Conservation (phyloP, 1,284 basidiomycete genomes). For the Coniferiporia sulphurascens region DNA sequence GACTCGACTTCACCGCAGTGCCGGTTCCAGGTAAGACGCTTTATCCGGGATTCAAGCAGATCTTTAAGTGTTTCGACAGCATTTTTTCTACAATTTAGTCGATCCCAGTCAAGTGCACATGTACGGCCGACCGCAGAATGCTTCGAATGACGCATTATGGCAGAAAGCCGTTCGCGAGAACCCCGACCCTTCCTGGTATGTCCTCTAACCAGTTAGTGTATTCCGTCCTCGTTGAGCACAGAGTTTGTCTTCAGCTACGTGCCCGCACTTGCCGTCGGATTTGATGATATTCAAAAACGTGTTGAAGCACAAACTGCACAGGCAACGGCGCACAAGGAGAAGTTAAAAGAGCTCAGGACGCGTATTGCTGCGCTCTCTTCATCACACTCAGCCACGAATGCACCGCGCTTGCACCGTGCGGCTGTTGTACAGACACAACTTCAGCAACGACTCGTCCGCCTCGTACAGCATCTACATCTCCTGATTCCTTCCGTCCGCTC, state of each 20-base stretch:
- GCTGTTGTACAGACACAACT: conserved; percentile 68
- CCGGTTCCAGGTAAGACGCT: conserved; percentile 65
- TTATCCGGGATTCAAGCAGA: background rate
- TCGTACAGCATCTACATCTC: conserved; percentile 75
- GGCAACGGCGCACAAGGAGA: conserved; percentile 66
- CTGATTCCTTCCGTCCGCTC: conserved; percentile 76
- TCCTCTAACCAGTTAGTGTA: conserved; percentile 8
- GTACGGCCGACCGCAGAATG: conserved; percentile 73
- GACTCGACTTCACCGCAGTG: conserved; percentile 65
- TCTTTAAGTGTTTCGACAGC: conserved; percentile 34
- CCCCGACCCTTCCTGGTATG: conserved; percentile 76
- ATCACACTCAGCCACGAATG: conserved; percentile 64
- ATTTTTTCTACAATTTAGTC: conserved; percentile 85
- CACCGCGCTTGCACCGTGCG: conserved; percentile 64
- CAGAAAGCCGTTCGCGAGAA: conserved; percentile 78
- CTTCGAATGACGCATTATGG: conserved; percentile 74
- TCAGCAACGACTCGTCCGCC: conserved; percentile 66
- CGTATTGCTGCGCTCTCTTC: conserved; percentile 62
- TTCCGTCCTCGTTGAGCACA: background rate
- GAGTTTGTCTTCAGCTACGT: conserved; percentile 53
- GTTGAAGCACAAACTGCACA: conserved; percentile 75
- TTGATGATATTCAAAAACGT: conserved; percentile 77
- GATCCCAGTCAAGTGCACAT: conserved; percentile 64
- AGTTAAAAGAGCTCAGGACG: conserved; percentile 66
- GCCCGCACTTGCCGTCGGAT: conserved; percentile 78